A percentile compares a stretch with the other conserved stretches of the same genome.
These are phyloP conservation scores for Triglochin maritima DNA, from an alignment of 106 monocot species.

Conservation along the genomic window DNA sequence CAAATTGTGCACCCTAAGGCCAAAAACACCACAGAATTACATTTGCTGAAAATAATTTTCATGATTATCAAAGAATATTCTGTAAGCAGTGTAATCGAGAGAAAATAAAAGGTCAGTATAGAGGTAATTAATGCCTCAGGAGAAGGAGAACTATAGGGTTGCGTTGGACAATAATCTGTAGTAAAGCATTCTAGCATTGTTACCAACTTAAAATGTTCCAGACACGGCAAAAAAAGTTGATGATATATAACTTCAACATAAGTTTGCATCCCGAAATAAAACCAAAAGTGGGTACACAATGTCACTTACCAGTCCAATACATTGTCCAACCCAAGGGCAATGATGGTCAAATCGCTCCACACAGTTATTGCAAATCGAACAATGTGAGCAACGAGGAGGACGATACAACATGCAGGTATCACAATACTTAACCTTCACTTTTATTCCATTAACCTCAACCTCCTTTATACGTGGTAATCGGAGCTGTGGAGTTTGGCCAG, in stretches of 20 bases:
- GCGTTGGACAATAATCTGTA: no score
- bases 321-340: slow-evolving; percentile 98
- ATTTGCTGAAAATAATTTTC: background rate
- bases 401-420: slow-evolving; percentile 98
- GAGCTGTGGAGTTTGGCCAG: slow-evolving; percentile 57
- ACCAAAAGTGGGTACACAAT: background rate
- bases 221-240: background rate
- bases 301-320: slow-evolving; percentile 80
- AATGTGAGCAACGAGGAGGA: slow-evolving; percentile 93
- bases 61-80: background rate
- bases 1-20: no score
- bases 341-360: slow-evolving; percentile 93
- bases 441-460: slow-evolving; percentile 73
- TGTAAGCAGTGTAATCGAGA: no score
- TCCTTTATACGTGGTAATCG: slow-evolving; percentile 86
- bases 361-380: slow-evolving; percentile 93
- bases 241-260: background rate
- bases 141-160: no score
- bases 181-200: no score
- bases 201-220: no score
- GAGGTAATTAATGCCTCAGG: no score
- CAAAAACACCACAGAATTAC: no score
- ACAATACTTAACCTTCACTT: slow-evolving; percentile 81
- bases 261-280: background rate
- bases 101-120: no score